Base-by-base conservation (phyloP, 2,329 filamentous ascomycete genomes). In the Ceratocystis destructans region DNA sequence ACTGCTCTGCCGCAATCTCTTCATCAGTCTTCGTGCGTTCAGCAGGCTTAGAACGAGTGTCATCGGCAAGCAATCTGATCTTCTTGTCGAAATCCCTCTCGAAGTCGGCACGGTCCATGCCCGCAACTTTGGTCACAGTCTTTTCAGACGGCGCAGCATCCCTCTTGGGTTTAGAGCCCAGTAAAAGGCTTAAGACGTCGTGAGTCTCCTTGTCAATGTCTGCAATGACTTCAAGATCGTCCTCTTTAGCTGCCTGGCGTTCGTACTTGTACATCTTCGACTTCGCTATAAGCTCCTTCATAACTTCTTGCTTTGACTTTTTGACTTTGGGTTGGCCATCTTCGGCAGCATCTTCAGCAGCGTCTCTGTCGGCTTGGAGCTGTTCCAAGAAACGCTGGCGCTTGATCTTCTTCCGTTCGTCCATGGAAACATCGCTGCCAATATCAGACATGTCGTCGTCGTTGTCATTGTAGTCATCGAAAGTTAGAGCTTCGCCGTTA, bases 261-360 rank as follows among this genome's bases (percentile, higher is more conserved):
- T 97, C 92, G 73, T 93, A 92, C 77, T 96, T 97, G 81, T 96
- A 83, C 69, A 89, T 81, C 74, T 99, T 99, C 0, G 93, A 97
- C 76, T 99, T 99, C 68, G 92, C 90, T 70, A 99, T 96, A 69
- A 99, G 82, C 75, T 99, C 95, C 72, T 96, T 88, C 90, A 97
- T 96, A 62, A 99, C 89, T 75, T 99, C 94, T 65, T 94, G 89
- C 77, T 96, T 97, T 2, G 87, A 87, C 79, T 96, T 99, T 76
- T 96, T 96, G 68, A 87, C 83, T 71, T 93, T 88, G 0, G 90
- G 91, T 69, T 86, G 78, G 22, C 80, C 80, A 45, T 80, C 79
- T 4, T 77, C 78, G 0, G 79, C 79, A 5, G 79, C 79, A 2
- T 77, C 78, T 2, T 78, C 80, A n/a, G 76, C 78, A 2, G 78